Percentiles rank a stretch among this genome's conserved stretches.
Evolutionary conservation across 805 yeast species (phyloP).

Genomic region (Maudiozyma saulgeensis): DNA sequence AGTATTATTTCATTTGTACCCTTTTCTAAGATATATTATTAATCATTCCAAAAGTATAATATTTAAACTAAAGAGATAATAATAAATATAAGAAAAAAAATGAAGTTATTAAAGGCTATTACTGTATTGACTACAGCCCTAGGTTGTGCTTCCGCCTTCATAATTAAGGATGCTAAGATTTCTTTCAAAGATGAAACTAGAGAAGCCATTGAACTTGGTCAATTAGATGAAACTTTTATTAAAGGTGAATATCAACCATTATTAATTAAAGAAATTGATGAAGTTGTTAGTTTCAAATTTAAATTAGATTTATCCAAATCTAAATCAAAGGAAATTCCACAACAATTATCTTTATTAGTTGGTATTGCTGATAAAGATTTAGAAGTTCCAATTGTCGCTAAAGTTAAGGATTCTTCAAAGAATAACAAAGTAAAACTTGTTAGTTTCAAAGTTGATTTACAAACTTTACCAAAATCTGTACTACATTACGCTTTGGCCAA

Average conservation of each 20-base stretch:
- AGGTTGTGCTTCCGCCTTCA: conserved; percentile 4
- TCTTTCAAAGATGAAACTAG: neutral
- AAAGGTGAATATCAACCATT: conserved; percentile 7
- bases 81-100: neutral
- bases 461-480: conserved; percentile 16
- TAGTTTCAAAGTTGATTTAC: conserved; percentile 5
- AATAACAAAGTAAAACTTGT: conserved; percentile 9
- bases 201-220: conserved; percentile 2
- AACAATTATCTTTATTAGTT: conserved; percentile 18
- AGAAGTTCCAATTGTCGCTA: conserved; percentile 17
- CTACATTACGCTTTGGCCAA: conserved; percentile 14
- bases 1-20: no score
- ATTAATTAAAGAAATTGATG: conserved; percentile 8
- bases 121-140: conserved; percentile 2
- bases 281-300: conserved; percentile 14
- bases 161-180: conserved; percentile 4
- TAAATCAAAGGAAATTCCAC: conserved; percentile 7
- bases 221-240: conserved; percentile 5
- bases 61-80: neutral
- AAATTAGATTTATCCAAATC: conserved; percentile 7
- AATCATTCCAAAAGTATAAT: neutral
- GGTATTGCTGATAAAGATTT: conserved; percentile 19
- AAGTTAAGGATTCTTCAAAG: conserved; percentile 7
- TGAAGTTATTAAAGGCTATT: conserved; percentile 1
- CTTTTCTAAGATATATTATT: neutral